phyloP scores from a whole-genome alignment of 768 basidiomycete genomes.

The Phlebiopsis flavidoalba region DNA sequence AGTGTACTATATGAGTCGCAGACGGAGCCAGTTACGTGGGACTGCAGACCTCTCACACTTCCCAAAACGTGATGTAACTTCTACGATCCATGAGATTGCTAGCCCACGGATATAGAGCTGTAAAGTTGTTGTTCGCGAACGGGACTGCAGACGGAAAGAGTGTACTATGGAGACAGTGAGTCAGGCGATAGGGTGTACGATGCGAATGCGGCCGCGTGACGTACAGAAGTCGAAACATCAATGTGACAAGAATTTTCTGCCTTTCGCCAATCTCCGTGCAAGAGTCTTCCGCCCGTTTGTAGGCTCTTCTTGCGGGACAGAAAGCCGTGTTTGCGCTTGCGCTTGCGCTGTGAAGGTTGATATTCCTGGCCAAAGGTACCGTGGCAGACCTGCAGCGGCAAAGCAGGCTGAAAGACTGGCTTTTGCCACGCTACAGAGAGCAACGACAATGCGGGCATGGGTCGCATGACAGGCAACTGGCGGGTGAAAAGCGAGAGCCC shows the following conservation, averaged over 20 bases:
- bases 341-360: conserved; percentile 90
- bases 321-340: conserved; percentile 93
- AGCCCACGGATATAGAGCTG: too few relatives aligned
- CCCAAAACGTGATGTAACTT: not conserved
- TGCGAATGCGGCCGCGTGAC: not conserved
- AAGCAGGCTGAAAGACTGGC: conserved; percentile 32
- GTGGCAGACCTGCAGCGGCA: conserved; percentile 54
- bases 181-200: too few relatives aligned
- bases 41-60: not conserved
- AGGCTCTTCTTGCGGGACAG: conserved; percentile 66
- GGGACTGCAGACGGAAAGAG: not conserved
- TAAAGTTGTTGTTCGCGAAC: not conserved
- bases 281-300: conserved; percentile 72
- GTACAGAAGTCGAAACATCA: conserved; percentile 23
- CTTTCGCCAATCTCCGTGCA: conserved; percentile 63
- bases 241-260: conserved; percentile 77
- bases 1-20: not conserved
- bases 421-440: conserved; percentile 3
- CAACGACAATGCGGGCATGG: not conserved
- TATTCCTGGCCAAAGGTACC: conserved; percentile 82
- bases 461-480: not conserved
- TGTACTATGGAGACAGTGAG: not conserved
- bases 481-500: not conserved
- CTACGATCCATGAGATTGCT: too few relatives aligned
- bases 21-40: not conserved